Evolutionary conservation across 441 rosid species (phyloP), one percentile per base, ranked within the genome.

Genomic region (Heliophila coronopifolia): DNA sequence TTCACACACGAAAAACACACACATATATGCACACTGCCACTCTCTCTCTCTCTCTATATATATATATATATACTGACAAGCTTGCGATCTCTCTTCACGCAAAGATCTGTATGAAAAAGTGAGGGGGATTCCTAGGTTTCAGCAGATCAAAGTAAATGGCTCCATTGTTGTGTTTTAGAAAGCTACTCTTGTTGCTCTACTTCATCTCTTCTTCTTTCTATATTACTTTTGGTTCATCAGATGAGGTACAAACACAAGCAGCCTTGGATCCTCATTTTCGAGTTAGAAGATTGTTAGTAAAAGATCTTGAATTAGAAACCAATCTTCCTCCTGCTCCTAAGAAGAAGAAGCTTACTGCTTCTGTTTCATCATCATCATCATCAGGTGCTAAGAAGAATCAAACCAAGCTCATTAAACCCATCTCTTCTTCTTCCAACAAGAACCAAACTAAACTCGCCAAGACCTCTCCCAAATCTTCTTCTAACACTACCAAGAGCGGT

Each of bases 361-460:
- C 73, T 47, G 44, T 45, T 20, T 11, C 58, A 13, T 30, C 60
- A 38, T 30, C 61, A 18, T 2, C 50, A 43, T 12, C 61, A 46
- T 9, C 58, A 4, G 27, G 31, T 35, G 13, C 55, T 9, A 65
- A 51, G 56, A 83, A 77, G 68, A 77, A 77, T 72, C 81, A 78
- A 63, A 77, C 84, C 74, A 77, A 78, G 38, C 75, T 74, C 45
- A 24, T 25, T 26, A 63, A 63, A 48, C 61, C 61, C 0, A 54
- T 34, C 45, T 46, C 59, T 23, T 52, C 45, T 7, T 59, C 63
- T 2, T 68, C 80, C 8, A 4, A 55, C 18, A 78, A 77, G 58
- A 77, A 76, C 69, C 75, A 73, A 17, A 74, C 93, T 53, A 77
- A 73, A 20, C 48, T 57, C 42, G 36, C 42, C 54, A 71, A 73